These are phyloP conservation scores for Zygosaccharomyces pseudobailii DNA, from an alignment of 1,139 yeast species.

Conservation along the genomic window DNA sequence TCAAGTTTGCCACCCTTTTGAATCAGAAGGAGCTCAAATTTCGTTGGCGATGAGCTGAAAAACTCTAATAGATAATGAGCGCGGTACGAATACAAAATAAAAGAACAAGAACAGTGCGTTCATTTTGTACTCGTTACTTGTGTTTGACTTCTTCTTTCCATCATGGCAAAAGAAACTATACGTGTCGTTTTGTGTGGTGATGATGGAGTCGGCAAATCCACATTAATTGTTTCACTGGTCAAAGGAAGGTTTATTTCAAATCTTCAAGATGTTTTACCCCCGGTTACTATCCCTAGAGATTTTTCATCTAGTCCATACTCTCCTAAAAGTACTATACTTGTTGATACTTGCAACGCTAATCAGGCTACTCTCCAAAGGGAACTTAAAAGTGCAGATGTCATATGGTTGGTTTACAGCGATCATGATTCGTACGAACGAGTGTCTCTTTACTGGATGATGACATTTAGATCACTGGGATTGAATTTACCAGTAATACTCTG, in stretches of 20 bases:
- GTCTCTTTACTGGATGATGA: conserved; percentile 89
- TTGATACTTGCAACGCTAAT: conserved; percentile 77
- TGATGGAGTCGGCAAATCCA: conserved; percentile 79
- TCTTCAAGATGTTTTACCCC: conserved; percentile 73
- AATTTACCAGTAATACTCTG: conserved; percentile 87
- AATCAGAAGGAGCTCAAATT: conserved; percentile 2
- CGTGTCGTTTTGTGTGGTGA: conserved; percentile 94
- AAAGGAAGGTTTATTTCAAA: conserved; percentile 75
- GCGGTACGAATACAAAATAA: not conserved
- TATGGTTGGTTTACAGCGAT: conserved; percentile 88
- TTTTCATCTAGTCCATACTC: conserved; percentile 54
- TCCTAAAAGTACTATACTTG: conserved; percentile 64
- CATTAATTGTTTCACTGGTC: conserved; percentile 70
- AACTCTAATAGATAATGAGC: not conserved
- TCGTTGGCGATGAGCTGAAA: conserved; percentile 7
- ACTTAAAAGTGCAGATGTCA: conserved; percentile 80
- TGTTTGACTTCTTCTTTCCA: not conserved
- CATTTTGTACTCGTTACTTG: not conserved
- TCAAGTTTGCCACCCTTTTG: conserved; percentile 15
- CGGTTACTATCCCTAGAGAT: conserved; percentile 72
- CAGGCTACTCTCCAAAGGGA: conserved; percentile 59
- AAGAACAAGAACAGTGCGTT: too few species aligned
- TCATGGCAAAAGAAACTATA: conserved; percentile 48
- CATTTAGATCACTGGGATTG: conserved; percentile 86
- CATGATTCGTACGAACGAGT: conserved; percentile 92